phyloP scores from a whole-genome alignment of 1,284 basidiomycete genomes.

The Schizophyllum commune region DNA sequence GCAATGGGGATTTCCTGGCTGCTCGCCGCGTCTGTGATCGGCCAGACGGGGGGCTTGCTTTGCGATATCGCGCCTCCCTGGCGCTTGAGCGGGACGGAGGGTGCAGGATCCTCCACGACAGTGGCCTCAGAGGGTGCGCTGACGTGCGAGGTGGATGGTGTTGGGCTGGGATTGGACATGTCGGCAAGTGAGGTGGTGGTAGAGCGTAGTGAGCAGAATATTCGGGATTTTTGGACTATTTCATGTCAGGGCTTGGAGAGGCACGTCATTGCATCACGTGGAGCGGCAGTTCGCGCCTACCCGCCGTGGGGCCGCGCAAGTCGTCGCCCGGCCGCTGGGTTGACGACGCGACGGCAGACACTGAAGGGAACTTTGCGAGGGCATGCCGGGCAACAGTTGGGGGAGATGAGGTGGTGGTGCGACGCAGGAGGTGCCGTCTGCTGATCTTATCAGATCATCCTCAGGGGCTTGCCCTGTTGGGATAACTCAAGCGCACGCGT shows the following conservation, averaged over 20 bases:
- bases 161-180: neutral
- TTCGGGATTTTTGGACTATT: neutral
- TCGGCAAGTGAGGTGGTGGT: neutral
- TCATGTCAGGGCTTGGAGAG: neutral
- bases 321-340: too few species aligned
- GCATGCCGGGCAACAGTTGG: neutral
- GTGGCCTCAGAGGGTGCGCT: neutral
- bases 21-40: constrained; percentile 36
- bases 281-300: too few species aligned
- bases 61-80: neutral
- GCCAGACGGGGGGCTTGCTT: constrained; percentile 52
- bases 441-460: neutral
- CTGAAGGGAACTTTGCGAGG: neutral
- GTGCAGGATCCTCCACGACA: neutral
- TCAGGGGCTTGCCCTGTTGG: neutral
- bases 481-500: neutral
- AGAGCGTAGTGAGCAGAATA: neutral
- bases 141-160: neutral
- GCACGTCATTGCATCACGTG: neutral
- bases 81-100: neutral
- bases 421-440: neutral
- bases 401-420: neutral
- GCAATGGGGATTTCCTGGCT: constrained; percentile 37
- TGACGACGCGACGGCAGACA: too few species aligned
- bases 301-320: too few species aligned